phyloP scores from a whole-genome alignment of 805 yeast genomes.

The Monosporozyma yasuniensis region DNA sequence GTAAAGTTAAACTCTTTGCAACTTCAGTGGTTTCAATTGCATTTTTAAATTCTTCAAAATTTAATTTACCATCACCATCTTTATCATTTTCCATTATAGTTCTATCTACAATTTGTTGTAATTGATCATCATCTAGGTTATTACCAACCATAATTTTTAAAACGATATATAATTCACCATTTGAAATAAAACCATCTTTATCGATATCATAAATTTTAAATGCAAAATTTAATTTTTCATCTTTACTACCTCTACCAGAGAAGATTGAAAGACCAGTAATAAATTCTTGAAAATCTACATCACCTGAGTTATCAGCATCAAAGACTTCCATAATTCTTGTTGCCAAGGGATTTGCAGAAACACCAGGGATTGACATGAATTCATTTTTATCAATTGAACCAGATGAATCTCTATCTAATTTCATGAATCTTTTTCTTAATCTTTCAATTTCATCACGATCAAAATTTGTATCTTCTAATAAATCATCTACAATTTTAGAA shows the following conservation, averaged over 20 bases:
- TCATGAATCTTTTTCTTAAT: conserved; percentile 86
- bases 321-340: conserved; percentile 85
- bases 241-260: conserved; percentile 70
- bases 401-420: conserved; percentile 83
- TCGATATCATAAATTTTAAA: conserved; percentile 94
- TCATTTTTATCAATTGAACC: conserved; percentile 90
- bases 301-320: conserved; percentile 88
- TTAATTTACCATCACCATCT: conserved; percentile 79
- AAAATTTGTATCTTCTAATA: conserved; percentile 77
- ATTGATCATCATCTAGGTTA: conserved; percentile 73
- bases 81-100: conserved; percentile 87
- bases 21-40: conserved; percentile 51
- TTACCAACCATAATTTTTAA: conserved; percentile 96
- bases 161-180: conserved; percentile 88
- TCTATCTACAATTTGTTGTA: conserved; percentile 95
- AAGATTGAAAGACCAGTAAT: conserved; percentile 80
- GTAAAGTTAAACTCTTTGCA: conserved; percentile 51
- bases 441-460: conserved; percentile 88
- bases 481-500: conserved; percentile 53
- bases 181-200: conserved; percentile 87
- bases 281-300: conserved; percentile 92
- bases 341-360: conserved; percentile 83
- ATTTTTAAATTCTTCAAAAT: conserved; percentile 76
- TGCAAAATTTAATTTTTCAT: conserved; percentile 79
- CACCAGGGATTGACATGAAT: conserved; percentile 87